Evolutionary conservation across 75 land plant species (phyloP).

Genomic region (Sequoia sempervirens): DNA sequence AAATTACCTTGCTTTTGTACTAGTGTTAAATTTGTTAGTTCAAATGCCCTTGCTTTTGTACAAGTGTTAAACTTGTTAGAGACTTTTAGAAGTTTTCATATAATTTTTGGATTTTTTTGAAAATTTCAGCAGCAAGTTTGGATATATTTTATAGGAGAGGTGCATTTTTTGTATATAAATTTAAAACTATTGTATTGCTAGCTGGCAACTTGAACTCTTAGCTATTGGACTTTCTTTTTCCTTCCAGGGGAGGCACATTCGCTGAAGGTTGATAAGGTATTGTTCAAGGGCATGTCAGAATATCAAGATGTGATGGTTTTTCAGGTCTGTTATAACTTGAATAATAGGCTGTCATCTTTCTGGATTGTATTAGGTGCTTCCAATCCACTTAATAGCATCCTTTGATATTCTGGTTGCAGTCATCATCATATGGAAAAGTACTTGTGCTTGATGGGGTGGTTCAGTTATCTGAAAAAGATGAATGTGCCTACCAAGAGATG

Average conservation of each 20-base stretch:
- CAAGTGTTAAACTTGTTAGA: neutral
- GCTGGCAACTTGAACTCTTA: neutral
- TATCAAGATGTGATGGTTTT: constrained; percentile 71
- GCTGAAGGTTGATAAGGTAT: constrained; percentile 62
- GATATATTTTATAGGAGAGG: neutral
- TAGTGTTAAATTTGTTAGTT: neutral
- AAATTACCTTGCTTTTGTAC: neutral
- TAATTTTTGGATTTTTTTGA: neutral
- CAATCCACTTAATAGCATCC: neutral
- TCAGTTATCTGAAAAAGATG: constrained; percentile 88
- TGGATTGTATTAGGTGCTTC: neutral
- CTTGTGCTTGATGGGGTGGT: constrained; percentile 90
- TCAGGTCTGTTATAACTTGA: constrained; percentile 37
- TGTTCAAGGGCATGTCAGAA: constrained; percentile 62
- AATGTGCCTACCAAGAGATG: constrained; percentile 97
- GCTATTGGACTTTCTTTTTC: neutral
- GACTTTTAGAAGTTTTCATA: neutral
- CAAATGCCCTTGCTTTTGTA: neutral
- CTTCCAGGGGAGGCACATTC: constrained; percentile 72
- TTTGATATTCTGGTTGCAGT: constrained; percentile 37
- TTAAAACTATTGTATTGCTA: neutral
- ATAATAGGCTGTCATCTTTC: neutral
- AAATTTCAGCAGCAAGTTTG: neutral
- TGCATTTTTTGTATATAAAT: too few relatives aligned
- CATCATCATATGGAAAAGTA: constrained; percentile 76